Evolutionary conservation across 805 yeast genomes (phyloP).

Genomic region (Diddensiella transvaalensis): DNA sequence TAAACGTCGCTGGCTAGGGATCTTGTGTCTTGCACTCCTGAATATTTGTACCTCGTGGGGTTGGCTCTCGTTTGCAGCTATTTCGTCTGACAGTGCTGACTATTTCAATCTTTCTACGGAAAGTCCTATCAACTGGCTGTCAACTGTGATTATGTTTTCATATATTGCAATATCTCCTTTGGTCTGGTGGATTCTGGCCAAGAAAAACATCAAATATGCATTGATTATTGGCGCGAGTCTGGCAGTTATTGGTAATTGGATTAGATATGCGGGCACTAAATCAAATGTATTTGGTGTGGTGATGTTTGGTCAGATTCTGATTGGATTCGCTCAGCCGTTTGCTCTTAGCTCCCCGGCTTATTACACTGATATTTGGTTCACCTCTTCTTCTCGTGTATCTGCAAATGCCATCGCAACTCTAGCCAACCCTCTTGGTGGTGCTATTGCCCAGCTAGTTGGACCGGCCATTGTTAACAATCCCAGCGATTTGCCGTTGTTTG

Average conservation of each 20-base stretch:
- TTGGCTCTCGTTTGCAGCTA: slow-evolving; percentile 34
- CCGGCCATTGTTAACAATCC: slow-evolving; percentile 30
- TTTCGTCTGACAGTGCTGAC: slow-evolving; percentile 25
- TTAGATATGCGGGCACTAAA: slow-evolving; percentile 31
- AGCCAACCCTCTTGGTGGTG: slow-evolving; percentile 35
- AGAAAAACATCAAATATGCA: slow-evolving; percentile 24
- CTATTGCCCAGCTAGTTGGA: slow-evolving; percentile 33
- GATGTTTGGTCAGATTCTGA: slow-evolving; percentile 34
- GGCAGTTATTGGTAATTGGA: slow-evolving; percentile 30
- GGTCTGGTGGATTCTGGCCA: slow-evolving; percentile 26
- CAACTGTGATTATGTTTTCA: slow-evolving; percentile 32
- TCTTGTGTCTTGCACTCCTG: slow-evolving; percentile 27
- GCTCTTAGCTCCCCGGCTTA: slow-evolving; percentile 32
- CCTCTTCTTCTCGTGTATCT: slow-evolving; percentile 32
- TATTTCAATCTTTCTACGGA: slow-evolving; percentile 24
- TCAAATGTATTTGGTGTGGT: slow-evolving; percentile 28
- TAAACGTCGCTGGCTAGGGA: slow-evolving; percentile 34
- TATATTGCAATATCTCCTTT: slow-evolving; percentile 28
- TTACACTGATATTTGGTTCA: slow-evolving; percentile 34
- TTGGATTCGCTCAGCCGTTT: slow-evolving; percentile 36
- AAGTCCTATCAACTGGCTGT: slow-evolving; percentile 34
- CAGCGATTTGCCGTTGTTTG: slow-evolving; percentile 23
- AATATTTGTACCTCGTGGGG: slow-evolving; percentile 34
- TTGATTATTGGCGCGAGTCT: slow-evolving; percentile 25
- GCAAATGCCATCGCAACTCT: slow-evolving; percentile 36